Base-by-base conservation (phyloP, 2,329 filamentous ascomycete species). In the Epichloe elymi region DNA sequence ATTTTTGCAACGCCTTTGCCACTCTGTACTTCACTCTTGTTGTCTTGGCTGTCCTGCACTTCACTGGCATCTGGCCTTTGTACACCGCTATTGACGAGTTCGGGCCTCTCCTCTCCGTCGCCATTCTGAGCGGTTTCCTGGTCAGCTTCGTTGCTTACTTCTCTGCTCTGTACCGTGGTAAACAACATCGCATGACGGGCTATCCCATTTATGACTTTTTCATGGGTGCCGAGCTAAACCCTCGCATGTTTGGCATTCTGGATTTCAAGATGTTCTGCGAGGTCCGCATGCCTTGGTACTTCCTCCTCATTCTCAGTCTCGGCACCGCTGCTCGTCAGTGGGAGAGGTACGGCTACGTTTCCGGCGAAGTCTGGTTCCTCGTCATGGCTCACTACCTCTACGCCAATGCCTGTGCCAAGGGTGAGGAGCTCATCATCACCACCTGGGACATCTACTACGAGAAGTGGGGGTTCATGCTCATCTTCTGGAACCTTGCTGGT, bases 211-310 rank as follows among this genome's bases (percentile, higher is more conserved):
- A 93, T 66, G 88, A 94, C 71, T 93, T 93, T 69, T 94, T 93
- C 74, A 89, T 93, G 80, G 88, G 88, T 50, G 85, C 86, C 12
- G 88, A 94, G 70, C 74, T 94, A 51, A 93, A 94, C 70, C 88
- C 88, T 4, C 78, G 88, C 58, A 79, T 93, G 96, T 97, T 62
- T 65, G 84, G 83, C 51, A 83, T 88, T 58, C 70, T 94, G 48
- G 88, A 94, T 68, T 88, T 93, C 72, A 94, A 94, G 72, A 93
- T 94, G 88, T 95, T 95, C 71, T 93, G 88, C 62, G 89, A 95
- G 67, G 88, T 95, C 54, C 85, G 89, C 59, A 78, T 95, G 57
- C 89, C 89, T 38, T 95, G 89, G 89, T 95, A 83, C 69, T 90
- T 94, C 58, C 76, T 95, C 44, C 83, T 94, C 61, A 79, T 91